phyloP scores from a whole-genome alignment of 2,329 filamentous ascomycete genomes.

The Diaporthe ilicicola region DNA sequence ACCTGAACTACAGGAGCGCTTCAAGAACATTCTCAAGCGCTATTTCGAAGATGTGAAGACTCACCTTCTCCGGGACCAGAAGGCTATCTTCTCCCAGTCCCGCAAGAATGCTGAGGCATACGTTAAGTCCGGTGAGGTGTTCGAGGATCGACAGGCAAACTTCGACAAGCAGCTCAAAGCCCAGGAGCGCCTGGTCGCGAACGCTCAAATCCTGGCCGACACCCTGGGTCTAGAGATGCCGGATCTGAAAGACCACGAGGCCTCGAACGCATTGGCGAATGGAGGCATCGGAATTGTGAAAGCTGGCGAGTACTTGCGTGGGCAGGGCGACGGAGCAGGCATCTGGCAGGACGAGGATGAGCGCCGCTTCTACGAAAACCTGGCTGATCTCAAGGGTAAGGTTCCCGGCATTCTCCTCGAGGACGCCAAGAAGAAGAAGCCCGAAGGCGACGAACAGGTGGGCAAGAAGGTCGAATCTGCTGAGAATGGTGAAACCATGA shows the following conservation, averaged over 20 bases:
- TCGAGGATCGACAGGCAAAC: constrained; percentile 94
- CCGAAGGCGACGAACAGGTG: constrained; percentile 80
- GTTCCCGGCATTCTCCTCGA: constrained; percentile 94
- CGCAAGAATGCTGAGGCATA: constrained; percentile 97
- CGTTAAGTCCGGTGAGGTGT: constrained; percentile 97
- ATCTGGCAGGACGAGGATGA: constrained; percentile 99
- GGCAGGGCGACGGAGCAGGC: constrained; percentile 87
- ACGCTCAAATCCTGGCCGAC: constrained; percentile 91
- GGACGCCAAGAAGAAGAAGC: constrained; percentile 93
- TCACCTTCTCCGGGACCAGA: constrained; percentile 91
- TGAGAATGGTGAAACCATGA: constrained; percentile 59
- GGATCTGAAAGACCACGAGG: constrained; percentile 84
- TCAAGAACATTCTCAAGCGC: constrained; percentile 82
- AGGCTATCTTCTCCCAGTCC: constrained; percentile 84
- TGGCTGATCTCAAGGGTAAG: constrained; percentile 94
- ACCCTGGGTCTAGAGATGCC: constrained; percentile 92
- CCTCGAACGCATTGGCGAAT: constrained; percentile 69
- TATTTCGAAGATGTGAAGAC: constrained; percentile 95
- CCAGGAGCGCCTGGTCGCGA: constrained; percentile 88
- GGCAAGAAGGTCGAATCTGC: constrained; percentile 74
- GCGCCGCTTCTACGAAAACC: constrained; percentile 95
- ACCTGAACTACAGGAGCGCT: constrained; percentile 82
- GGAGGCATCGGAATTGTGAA: constrained; percentile 93
- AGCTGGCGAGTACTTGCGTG: constrained; percentile 89
- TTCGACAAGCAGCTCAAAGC: constrained; percentile 94